These are phyloP conservation scores for Pelargonium nanum DNA, from an alignment of 345 rosid genomes.

Conservation along the genomic window DNA sequence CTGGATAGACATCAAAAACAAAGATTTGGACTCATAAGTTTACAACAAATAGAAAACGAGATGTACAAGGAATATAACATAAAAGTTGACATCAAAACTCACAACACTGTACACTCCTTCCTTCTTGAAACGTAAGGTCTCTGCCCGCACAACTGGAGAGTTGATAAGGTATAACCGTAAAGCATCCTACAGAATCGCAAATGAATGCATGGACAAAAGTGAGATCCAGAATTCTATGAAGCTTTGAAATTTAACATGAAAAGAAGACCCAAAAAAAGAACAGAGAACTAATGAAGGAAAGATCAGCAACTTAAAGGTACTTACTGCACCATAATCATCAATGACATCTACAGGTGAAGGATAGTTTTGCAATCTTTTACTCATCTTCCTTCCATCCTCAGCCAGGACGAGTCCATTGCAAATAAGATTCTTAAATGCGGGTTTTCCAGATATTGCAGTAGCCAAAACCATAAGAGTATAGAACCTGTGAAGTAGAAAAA, in stretches of 20 bases:
- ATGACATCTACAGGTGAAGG: constrained; percentile 89
- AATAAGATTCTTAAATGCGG: constrained; percentile 84
- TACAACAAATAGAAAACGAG: not conserved
- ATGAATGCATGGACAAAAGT: not conserved
- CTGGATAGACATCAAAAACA: constrained; percentile 27
- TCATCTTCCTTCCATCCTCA: constrained; percentile 98
- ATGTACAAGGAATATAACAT: constrained; percentile 4
- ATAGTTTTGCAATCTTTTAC: constrained; percentile 78
- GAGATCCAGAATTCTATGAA: not conserved
- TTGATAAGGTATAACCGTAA: constrained; percentile 83
- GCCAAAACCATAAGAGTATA: constrained; percentile 99
- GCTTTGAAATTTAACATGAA: not conserved
- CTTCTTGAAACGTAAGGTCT: constrained; percentile 82
- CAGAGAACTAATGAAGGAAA: not conserved
- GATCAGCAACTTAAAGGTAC: constrained; percentile 15
- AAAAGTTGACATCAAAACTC: constrained; percentile 27
- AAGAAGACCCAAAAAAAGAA: constrained; percentile 9
- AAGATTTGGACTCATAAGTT: not conserved
- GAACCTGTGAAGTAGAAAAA: constrained; percentile 43
- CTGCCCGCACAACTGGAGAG: constrained; percentile 99
- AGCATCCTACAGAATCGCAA: constrained; percentile 53
- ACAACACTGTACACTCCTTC: constrained; percentile 92
- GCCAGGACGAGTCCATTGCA: constrained; percentile 98
- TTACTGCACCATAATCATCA: constrained; percentile 90
- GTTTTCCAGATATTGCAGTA: constrained; percentile 89